Conservation (phyloP, 73 alveolate genomes). For the Paramecium sonneborni region DNA sequence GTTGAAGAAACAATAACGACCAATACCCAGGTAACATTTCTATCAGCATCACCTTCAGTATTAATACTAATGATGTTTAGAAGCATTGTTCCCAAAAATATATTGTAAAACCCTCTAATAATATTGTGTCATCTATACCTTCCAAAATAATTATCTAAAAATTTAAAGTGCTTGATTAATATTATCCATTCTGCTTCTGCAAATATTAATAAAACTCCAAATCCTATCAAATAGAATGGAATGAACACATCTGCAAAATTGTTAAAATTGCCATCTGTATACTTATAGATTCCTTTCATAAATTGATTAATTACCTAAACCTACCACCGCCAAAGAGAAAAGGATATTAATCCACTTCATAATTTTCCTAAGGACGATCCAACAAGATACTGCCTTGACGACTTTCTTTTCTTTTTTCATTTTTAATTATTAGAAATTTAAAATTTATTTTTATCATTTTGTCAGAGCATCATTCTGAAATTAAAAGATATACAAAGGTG, state of each 20-base stretch:
- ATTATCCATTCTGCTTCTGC: conserved; percentile 52
- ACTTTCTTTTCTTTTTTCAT: background rate
- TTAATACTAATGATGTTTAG: background rate
- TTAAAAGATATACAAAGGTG: too few species aligned
- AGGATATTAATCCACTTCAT: conserved; percentile 49
- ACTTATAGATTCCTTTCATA: background rate
- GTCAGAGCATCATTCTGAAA: too few species aligned
- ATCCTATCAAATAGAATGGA: conserved; percentile 21
- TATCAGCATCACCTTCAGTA: background rate
- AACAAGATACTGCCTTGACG: conserved; percentile 25
- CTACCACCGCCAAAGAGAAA: conserved; percentile 2
- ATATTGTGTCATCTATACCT: background rate
- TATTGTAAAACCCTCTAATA: background rate
- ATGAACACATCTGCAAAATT: conserved; percentile 7
- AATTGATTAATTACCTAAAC: background rate
- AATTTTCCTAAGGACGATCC: background rate
- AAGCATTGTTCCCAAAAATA: conserved; percentile 46
- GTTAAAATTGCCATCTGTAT: background rate
- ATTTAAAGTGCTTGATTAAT: conserved; percentile 16
- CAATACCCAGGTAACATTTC: background rate
- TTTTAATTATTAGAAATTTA: background rate
- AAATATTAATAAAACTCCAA: conserved; percentile 33
- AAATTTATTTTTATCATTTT: too few species aligned
- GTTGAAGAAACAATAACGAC: background rate
- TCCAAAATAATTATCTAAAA: conserved; percentile 44